These are phyloP conservation scores for Geotrichum australiense DNA, from an alignment of 1,139 yeast species.

Conservation along the genomic window DNA sequence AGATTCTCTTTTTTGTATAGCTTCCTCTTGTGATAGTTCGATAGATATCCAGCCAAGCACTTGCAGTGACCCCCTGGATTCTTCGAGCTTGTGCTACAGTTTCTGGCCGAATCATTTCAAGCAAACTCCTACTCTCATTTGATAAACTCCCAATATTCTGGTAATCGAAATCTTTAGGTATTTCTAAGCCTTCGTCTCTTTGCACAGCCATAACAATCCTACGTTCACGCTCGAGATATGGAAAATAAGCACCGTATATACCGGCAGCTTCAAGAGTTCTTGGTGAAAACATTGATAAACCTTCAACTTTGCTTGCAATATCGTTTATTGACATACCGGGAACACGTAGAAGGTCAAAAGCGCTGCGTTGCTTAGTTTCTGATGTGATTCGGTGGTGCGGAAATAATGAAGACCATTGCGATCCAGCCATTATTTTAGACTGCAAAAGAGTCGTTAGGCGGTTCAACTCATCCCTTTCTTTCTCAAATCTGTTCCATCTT, in stretches of 20 bases:
- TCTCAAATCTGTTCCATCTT: conserved; percentile 47
- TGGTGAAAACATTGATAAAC: conserved; percentile 35
- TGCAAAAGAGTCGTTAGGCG: conserved; percentile 43
- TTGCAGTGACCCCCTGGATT: conserved; percentile 88
- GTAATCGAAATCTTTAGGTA: conserved; percentile 66
- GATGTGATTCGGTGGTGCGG: conserved; percentile 32
- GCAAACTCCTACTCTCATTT: conserved; percentile 61
- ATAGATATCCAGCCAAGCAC: conserved; percentile 36
- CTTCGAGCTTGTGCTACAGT: conserved; percentile 94
- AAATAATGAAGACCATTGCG: conserved; percentile 50
- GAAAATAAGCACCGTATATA: conserved; percentile 77
- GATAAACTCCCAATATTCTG: conserved; percentile 48
- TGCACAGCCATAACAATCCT: conserved; percentile 68
- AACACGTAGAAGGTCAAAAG: conserved; percentile 49
- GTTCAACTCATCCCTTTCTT: conserved; percentile 45
- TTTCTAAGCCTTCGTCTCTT: conserved; percentile 66
- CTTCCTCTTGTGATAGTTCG: too few relatives aligned
- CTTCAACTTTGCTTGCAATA: conserved; percentile 28
- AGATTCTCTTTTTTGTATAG: too few relatives aligned
- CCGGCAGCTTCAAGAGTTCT: conserved; percentile 57
- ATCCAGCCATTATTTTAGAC: conserved; percentile 44
- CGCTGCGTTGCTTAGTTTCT: conserved; percentile 46
- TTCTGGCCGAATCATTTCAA: conserved; percentile 72
- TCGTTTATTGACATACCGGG: conserved; percentile 35
- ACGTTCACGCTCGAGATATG: conserved; percentile 67